phyloP scores from a whole-genome alignment of 306 rosid species.

The Cucurbita ficifolia region DNA sequence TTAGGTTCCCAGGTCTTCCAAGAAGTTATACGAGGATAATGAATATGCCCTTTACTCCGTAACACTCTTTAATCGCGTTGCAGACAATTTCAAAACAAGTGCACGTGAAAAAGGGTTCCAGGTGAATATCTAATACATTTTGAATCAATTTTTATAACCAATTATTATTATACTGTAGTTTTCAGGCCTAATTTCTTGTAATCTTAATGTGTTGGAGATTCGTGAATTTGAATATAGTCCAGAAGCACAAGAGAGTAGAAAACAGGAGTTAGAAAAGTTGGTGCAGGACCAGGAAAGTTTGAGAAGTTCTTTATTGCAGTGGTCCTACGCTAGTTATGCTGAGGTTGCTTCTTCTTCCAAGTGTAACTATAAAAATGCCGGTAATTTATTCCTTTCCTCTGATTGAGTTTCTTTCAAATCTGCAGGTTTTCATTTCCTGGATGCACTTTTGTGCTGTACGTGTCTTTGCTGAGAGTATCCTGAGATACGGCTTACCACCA shows the following conservation, averaged over 20 bases:
- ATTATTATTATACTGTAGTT: neutral
- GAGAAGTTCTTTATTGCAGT: conserved; percentile 71
- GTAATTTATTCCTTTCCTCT: neutral
- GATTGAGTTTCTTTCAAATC: conserved; percentile 6
- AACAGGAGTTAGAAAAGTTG: conserved; percentile 68
- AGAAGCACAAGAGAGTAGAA: conserved; percentile 63
- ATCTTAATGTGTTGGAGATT: conserved; percentile 39
- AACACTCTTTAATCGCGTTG: conserved; percentile 71
- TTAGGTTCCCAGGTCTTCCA: conserved; percentile 87
- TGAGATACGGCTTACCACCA: conserved; percentile 89
- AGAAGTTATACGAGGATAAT: conserved; percentile 77
- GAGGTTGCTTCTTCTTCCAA: conserved; percentile 33
- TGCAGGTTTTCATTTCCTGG: conserved; percentile 88
- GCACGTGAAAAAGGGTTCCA: conserved; percentile 85
- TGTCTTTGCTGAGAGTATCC: conserved; percentile 74
- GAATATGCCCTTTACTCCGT: conserved; percentile 87
- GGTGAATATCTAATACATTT: conserved; percentile 28
- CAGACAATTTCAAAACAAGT: conserved; percentile 73
- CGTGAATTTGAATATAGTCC: conserved; percentile 75
- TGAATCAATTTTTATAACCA: conserved; percentile 7
- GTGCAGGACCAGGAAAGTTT: conserved; percentile 67
- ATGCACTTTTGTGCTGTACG: conserved; percentile 90
- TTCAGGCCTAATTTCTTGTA: conserved; percentile 11
- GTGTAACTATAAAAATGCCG: neutral
- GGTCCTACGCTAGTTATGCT: conserved; percentile 86